Evolutionary conservation across 805 yeast genomes (phyloP).

Genomic region (Schizosaccharomyces lindneri): DNA sequence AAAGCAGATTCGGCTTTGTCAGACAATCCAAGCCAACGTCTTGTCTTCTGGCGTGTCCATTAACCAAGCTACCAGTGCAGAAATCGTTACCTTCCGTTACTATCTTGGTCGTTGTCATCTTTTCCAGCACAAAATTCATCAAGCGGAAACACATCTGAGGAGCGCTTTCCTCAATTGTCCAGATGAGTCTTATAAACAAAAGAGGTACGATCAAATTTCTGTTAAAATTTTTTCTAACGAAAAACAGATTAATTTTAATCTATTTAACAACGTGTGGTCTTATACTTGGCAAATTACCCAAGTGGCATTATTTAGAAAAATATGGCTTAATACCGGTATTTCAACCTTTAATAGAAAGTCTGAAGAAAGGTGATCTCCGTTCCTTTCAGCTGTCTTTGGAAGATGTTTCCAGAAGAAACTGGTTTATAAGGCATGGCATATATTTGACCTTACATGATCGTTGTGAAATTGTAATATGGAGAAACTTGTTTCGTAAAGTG

Average conservation of each 20-base stretch:
- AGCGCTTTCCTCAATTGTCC: slow-evolving; percentile 27
- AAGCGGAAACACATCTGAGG: slow-evolving; percentile 28
- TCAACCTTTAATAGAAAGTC: slow-evolving; percentile 15
- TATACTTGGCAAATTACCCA: slow-evolving; percentile 30
- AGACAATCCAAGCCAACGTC: slow-evolving; percentile 11
- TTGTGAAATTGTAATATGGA: slow-evolving; percentile 12
- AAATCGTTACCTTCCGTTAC: slow-evolving; percentile 31
- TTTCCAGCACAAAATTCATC: slow-evolving; percentile 25
- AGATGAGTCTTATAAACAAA: background rate
- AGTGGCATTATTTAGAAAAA: slow-evolving; percentile 11
- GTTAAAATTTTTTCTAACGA: background rate
- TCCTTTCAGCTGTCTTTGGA: slow-evolving; percentile 15
- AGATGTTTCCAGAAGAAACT: slow-evolving; percentile 10
- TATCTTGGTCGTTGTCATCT: slow-evolving; percentile 32
- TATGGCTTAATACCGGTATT: slow-evolving; percentile 16
- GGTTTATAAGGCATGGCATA: slow-evolving; percentile 10
- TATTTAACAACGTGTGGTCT: slow-evolving; percentile 29
- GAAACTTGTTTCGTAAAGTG: slow-evolving; percentile 10
- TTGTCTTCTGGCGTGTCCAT: background rate
- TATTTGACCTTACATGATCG: slow-evolving; percentile 11
- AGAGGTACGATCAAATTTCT: background rate
- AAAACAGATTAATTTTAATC: slow-evolving; percentile 15
- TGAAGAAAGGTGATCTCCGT: slow-evolving; percentile 22
- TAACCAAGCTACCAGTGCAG: slow-evolving; percentile 14
- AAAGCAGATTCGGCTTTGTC: background rate